Conservation (phyloP, 495 filamentous ascomycete genomes). For the Aspergillus kassunensis region DNA sequence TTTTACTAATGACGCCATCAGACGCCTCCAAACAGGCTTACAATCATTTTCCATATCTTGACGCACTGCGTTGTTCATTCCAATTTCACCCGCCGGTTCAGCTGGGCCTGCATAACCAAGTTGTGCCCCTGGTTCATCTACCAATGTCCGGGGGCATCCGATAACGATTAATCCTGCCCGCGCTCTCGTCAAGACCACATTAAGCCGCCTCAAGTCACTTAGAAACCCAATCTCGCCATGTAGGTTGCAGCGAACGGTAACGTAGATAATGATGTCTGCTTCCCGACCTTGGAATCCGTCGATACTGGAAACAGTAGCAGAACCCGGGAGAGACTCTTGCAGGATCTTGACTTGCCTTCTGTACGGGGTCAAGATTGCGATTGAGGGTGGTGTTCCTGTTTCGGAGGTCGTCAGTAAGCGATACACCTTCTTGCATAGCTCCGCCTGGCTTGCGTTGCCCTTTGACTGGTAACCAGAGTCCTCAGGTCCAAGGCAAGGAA, state of each 20-base stretch:
- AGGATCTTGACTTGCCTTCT: slow-evolving; percentile 2
- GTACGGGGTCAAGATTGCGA: slow-evolving; percentile 2
- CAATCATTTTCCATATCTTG: background rate
- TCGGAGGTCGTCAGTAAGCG: background rate
- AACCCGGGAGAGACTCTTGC: background rate
- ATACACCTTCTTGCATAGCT: background rate
- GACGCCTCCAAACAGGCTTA: slow-evolving; percentile 1
- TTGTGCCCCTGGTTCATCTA: background rate
- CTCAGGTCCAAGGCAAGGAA: background rate
- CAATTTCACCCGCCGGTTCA: background rate
- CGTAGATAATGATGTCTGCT: slow-evolving; percentile 1
- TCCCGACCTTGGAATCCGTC: slow-evolving; percentile 2
- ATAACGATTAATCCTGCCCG: slow-evolving; percentile 4
- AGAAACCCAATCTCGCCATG: slow-evolving; percentile 4
- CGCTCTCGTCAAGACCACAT: slow-evolving; percentile 7
- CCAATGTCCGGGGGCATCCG: slow-evolving; percentile 3
- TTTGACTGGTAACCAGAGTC: slow-evolving; percentile 1
- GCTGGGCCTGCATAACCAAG: background rate
- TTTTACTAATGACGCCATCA: background rate
- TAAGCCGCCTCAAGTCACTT: slow-evolving; percentile 6
- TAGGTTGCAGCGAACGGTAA: slow-evolving; percentile 3
- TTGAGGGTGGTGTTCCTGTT: background rate
- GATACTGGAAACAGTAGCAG: background rate
- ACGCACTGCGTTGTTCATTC: background rate
- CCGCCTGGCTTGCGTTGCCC: slow-evolving; percentile 1